Conservation (phyloP, 805 yeast genomes). For the Ogataea pini region DNA sequence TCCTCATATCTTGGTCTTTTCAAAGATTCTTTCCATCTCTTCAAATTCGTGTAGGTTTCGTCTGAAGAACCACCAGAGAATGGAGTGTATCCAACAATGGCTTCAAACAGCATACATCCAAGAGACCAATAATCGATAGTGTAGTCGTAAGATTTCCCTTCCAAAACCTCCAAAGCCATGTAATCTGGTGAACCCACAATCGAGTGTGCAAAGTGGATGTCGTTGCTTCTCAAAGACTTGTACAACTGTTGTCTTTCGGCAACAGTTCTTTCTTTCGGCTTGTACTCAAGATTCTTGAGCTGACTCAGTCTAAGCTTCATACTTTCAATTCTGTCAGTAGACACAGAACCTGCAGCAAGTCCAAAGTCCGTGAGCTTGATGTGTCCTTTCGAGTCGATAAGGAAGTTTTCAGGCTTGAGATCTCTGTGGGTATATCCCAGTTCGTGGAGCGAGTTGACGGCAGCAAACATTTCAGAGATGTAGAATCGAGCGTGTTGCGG, state of each 20-base stretch:
- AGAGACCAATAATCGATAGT: constrained; percentile 99
- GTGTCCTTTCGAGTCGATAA: constrained; percentile 88
- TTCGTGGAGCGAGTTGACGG: constrained; percentile 90
- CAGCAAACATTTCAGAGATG: constrained; percentile 93
- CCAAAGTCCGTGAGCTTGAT: constrained; percentile 96
- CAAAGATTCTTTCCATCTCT: constrained; percentile 87
- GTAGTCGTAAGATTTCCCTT: constrained; percentile 90
- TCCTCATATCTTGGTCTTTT: constrained; percentile 89
- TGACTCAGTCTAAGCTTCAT: constrained; percentile 68
- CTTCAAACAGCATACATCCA: constrained; percentile 96
- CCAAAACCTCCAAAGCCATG: constrained; percentile 96
- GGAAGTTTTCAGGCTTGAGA: constrained; percentile 90
- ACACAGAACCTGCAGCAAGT: constrained; percentile 92
- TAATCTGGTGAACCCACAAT: constrained; percentile 98
- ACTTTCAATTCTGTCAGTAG: constrained; percentile 89
- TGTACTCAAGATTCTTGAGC: constrained; percentile 74
- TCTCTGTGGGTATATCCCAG: constrained; percentile 97
- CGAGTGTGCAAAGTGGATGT: constrained; percentile 86
- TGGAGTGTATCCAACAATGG: constrained; percentile 96
- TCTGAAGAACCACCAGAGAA: constrained; percentile 92
- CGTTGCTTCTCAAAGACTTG: constrained; percentile 72
- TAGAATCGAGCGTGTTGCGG: constrained; percentile 97
- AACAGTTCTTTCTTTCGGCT: constrained; percentile 69
- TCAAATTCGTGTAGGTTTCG: constrained; percentile 91
- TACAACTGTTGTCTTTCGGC: constrained; percentile 86